Evolutionary conservation across 768 basidiomycete genomes (phyloP).

Genomic region (Phylloporus arenicola): DNA sequence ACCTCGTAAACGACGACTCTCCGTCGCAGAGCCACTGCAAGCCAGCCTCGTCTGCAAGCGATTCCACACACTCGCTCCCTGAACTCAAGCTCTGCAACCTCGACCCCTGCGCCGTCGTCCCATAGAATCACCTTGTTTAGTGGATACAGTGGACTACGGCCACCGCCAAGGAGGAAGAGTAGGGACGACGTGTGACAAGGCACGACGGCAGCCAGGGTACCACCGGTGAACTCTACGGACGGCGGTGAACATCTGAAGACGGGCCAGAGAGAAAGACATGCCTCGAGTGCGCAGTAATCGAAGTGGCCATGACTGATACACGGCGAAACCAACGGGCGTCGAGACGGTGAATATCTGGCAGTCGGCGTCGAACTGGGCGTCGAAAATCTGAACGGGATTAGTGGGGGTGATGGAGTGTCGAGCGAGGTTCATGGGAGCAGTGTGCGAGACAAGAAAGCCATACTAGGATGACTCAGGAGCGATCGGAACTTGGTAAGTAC

Average conservation of each 20-base stretch:
- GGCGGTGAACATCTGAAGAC: slow-evolving; percentile 14
- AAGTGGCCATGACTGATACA: slow-evolving; percentile 74
- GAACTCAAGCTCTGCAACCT: slow-evolving; percentile 88
- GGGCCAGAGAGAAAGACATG: slow-evolving; percentile 27
- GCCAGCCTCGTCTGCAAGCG: slow-evolving; percentile 77
- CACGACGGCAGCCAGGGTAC: slow-evolving; percentile 70
- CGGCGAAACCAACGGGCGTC: slow-evolving; percentile 76
- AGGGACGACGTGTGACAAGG: slow-evolving; percentile 80
- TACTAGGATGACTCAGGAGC: slow-evolving; percentile 16
- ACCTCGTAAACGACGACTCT: slow-evolving; percentile 77
- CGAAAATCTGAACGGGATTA: slow-evolving; percentile 65
- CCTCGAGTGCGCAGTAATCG: slow-evolving; percentile 78
- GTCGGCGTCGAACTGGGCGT: slow-evolving; percentile 77
- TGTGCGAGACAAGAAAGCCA: slow-evolving; percentile 17
- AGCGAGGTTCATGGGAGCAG: slow-evolving; percentile 71
- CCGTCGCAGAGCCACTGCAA: slow-evolving; percentile 73
- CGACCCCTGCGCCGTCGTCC: slow-evolving; percentile 72
- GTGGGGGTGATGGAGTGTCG: slow-evolving; percentile 79
- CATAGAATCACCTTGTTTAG: slow-evolving; percentile 90
- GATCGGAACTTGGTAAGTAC: slow-evolving; percentile 1
- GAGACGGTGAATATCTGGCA: slow-evolving; percentile 75
- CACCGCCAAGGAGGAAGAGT: slow-evolving; percentile 82
- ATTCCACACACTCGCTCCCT: slow-evolving; percentile 76
- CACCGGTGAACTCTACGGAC: slow-evolving; percentile 63
- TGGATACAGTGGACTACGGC: slow-evolving; percentile 82